Evolutionary conservation across 129 eudicot species (phyloP), one percentile per base, ranked within the genome.

Genomic region (Helianthus tuberosus): DNA sequence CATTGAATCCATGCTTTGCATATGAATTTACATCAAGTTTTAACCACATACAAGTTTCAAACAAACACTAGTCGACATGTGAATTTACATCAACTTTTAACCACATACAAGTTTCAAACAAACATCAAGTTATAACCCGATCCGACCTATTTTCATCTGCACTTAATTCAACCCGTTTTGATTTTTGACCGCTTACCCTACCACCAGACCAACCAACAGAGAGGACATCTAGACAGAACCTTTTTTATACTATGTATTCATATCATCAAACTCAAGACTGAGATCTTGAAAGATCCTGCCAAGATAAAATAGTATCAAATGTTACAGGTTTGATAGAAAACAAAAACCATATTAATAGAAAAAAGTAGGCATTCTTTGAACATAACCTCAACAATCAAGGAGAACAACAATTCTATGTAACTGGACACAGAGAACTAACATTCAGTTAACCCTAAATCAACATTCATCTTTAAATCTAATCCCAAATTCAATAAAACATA

Each of bases 211-310:
- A 9, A 32, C 51, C 50, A 11, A 54, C 32, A 54, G 57, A 53
- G 68, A 55, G 9, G 69, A 55, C 47, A 55, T 64, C 29, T 69
- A 55, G 32, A 43, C 12, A 63, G 4, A 74, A 92, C 97, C 96
- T 86, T 92, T 81, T 87, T 85, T 77, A 61, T 75, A 77, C 73
- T 94, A 96, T 2, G 82, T 58, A 60, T 84, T 86, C 76, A 90
- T 72, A 17, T 75, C 79, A 66, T 88, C 96, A 68, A 90, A 94
- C 82, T 86, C 96, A 62, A 69, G 77, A 59, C 75, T 88, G 62
- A 94, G 77, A 81, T 94, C 97, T 91, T 94, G 99, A 57, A 94
- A 79, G 55, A 87, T 61, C 35, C 99, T 94, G 90, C 71, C 66
- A 54, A 74, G 67, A 69, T 14, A 64, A 51, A 51, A 29, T 4